These are phyloP conservation scores for Ophiocordyceps camponoti-leonardi DNA, from an alignment of 2,329 filamentous ascomycete species.

Conservation along the genomic window DNA sequence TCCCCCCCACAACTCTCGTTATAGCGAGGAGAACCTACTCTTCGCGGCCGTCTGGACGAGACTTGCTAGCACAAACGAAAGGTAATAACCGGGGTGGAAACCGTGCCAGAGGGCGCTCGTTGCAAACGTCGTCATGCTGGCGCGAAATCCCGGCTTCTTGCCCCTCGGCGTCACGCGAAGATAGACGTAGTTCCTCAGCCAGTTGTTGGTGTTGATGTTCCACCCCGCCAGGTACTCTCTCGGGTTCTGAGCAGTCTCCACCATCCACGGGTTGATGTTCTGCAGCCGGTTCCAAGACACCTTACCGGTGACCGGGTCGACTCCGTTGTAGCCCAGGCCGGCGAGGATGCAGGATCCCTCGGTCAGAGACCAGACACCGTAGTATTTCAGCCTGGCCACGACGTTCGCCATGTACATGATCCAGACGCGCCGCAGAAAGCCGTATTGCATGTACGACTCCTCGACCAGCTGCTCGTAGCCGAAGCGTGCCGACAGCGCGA, in stretches of 20 bases:
- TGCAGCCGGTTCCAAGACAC: slow-evolving; percentile 76
- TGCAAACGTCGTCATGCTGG: slow-evolving; percentile 81
- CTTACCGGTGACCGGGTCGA: slow-evolving; percentile 70
- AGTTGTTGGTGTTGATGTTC: slow-evolving; percentile 98
- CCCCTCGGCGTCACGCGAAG: slow-evolving; percentile 86
- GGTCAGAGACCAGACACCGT: slow-evolving; percentile 84
- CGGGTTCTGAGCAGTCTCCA: slow-evolving; percentile 88
- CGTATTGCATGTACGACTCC: slow-evolving; percentile 48
- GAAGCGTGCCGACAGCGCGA: slow-evolving; percentile 55
- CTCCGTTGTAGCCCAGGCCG: slow-evolving; percentile 84
- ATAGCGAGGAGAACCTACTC: slow-evolving; percentile 54
- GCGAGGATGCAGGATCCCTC: slow-evolving; percentile 90
- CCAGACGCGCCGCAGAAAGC: slow-evolving; percentile 57
- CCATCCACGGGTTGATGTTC: slow-evolving; percentile 72
- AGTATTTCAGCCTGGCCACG: slow-evolving; percentile 79
- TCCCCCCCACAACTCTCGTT: no score
- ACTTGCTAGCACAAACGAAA: slow-evolving; percentile 76
- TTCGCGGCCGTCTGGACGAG: slow-evolving; percentile 90
- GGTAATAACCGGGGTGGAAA: slow-evolving; percentile 92
- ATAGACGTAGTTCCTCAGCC: slow-evolving; percentile 92
- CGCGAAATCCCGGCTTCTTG: slow-evolving; percentile 90
- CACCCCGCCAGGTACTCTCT: slow-evolving; percentile 78
- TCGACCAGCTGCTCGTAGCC: slow-evolving; percentile 43
- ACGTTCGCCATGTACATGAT: slow-evolving; percentile 72
- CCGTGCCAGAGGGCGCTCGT: slow-evolving; percentile 97